phyloP scores from a whole-genome alignment of 768 basidiomycete species.

The Suillus plorans region DNA sequence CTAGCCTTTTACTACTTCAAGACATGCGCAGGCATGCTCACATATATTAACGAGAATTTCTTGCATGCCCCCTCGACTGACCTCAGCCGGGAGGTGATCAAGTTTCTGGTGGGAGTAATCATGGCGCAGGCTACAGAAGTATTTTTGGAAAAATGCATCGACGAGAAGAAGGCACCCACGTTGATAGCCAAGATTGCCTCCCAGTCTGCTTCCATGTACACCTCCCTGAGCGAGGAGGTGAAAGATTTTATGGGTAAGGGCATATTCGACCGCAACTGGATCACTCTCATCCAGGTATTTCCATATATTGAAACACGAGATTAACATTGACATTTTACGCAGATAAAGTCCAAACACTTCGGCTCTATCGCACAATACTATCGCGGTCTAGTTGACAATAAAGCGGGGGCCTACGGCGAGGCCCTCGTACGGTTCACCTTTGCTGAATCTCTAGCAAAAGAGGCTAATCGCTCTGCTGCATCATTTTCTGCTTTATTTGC shows the following conservation, averaged over 20 bases:
- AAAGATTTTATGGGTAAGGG: slow-evolving; percentile 98
- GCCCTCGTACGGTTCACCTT: slow-evolving; percentile 76
- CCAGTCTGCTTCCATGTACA: slow-evolving; percentile 82
- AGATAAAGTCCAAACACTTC: slow-evolving; percentile 94
- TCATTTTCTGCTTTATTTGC: slow-evolving; percentile 74
- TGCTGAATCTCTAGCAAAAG: slow-evolving; percentile 80
- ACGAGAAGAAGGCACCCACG: slow-evolving; percentile 82
- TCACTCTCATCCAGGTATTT: slow-evolving; percentile 76
- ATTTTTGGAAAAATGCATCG: slow-evolving; percentile 91
- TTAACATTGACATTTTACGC: slow-evolving; percentile 11
- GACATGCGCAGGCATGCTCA: slow-evolving; percentile 92
- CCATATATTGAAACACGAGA: neutral
- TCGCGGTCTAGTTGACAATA: slow-evolving; percentile 74
- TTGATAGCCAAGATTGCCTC: slow-evolving; percentile 83
- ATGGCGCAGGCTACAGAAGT: slow-evolving; percentile 94
- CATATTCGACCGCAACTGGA: slow-evolving; percentile 94
- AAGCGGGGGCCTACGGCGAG: slow-evolving; percentile 81
- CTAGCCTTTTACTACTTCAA: slow-evolving; percentile 91
- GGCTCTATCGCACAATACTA: slow-evolving; percentile 84
- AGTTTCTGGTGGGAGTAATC: slow-evolving; percentile 85
- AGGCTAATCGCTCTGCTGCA: slow-evolving; percentile 68
- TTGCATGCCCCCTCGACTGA: slow-evolving; percentile 96
- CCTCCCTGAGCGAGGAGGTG: slow-evolving; percentile 80
- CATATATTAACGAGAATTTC: slow-evolving; percentile 99
- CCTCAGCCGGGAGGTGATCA: slow-evolving; percentile 90